Percentiles rank a stretch among this genome's conserved stretches.
Conservation (phyloP, 2,329 filamentous ascomycete species). For the Penicillium decumbens region DNA sequence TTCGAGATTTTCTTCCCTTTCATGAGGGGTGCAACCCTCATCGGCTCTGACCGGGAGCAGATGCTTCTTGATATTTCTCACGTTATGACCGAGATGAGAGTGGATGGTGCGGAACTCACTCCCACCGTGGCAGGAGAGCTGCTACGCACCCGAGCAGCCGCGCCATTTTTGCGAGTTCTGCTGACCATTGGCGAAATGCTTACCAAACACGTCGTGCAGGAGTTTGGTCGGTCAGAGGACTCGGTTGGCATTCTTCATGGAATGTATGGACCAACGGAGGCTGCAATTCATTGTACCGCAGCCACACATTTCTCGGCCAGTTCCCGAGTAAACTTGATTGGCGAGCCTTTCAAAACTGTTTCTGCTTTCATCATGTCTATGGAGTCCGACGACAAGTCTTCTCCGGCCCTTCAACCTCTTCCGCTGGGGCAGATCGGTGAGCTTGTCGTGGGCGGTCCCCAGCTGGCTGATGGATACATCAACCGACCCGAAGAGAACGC, state of each 20-base stretch:
- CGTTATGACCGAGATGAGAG: conserved; percentile 58
- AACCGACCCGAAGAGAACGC: conserved; percentile 73
- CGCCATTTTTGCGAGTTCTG: conserved; percentile 64
- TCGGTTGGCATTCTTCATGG: conserved; percentile 69
- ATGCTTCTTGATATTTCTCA: conserved; percentile 72
- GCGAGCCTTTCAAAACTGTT: conserved; percentile 72
- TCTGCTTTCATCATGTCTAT: conserved; percentile 67
- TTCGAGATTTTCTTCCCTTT: conserved; percentile 93
- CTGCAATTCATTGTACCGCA: conserved; percentile 82
- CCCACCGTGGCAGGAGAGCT: conserved; percentile 80
- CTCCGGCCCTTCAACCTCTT: conserved; percentile 49
- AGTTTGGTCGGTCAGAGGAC: conserved; percentile 63
- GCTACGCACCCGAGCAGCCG: conserved; percentile 61
- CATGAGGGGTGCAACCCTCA: conserved; percentile 66
- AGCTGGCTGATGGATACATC: conserved; percentile 75
- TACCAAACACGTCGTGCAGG: conserved; percentile 67
- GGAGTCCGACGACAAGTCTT: conserved; percentile 23
- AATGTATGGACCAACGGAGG: conserved; percentile 94
- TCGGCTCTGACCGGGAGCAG: conserved; percentile 62
- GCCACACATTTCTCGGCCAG: conserved; percentile 57
- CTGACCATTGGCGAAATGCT: conserved; percentile 94
- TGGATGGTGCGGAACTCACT: conserved; percentile 84
- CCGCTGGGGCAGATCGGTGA: conserved; percentile 68
- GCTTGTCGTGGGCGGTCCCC: conserved; percentile 72
- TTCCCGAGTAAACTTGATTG: conserved; percentile 65